phyloP scores from a whole-genome alignment of 495 filamentous ascomycete genomes.

The Hypoxylon intermedium region DNA sequence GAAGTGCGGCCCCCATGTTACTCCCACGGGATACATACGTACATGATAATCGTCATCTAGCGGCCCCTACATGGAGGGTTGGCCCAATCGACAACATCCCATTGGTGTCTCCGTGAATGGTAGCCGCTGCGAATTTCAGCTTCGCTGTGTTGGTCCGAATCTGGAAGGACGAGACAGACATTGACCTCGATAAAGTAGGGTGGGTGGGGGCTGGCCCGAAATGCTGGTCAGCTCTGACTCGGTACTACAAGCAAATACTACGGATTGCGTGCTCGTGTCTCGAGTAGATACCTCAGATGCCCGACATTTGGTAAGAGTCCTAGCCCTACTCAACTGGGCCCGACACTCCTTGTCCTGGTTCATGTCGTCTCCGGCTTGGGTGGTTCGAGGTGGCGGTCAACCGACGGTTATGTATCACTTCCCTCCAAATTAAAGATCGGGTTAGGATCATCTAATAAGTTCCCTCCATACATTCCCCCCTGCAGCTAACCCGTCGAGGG shows the following conservation, averaged over 20 bases:
- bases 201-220: constrained; percentile 26
- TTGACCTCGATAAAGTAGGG: constrained; percentile 10
- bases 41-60: constrained; percentile 20
- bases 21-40: background rate
- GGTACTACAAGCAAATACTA: constrained; percentile 20
- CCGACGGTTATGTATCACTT: constrained; percentile 7
- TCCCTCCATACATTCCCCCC: constrained; percentile 16
- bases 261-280: constrained; percentile 30
- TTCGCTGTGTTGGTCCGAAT: constrained; percentile 24
- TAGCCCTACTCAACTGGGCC: constrained; percentile 16
- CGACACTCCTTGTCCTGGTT: constrained; percentile 25
- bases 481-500: constrained; percentile 10
- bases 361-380: constrained; percentile 1
- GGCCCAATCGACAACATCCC: constrained; percentile 4
- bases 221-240: constrained; percentile 15
- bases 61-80: constrained; percentile 6
- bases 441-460: constrained; percentile 23
- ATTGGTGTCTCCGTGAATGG: constrained; percentile 8
- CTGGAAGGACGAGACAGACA: constrained; percentile 8
- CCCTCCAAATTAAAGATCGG: constrained; percentile 13
- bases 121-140: constrained; percentile 31
- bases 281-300: constrained; percentile 1
- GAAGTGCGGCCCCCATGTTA: background rate
- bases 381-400: constrained; percentile 34
- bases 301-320: constrained; percentile 21